Conservation (phyloP, 345 rosid species). For the Euclidium syriacum region DNA sequence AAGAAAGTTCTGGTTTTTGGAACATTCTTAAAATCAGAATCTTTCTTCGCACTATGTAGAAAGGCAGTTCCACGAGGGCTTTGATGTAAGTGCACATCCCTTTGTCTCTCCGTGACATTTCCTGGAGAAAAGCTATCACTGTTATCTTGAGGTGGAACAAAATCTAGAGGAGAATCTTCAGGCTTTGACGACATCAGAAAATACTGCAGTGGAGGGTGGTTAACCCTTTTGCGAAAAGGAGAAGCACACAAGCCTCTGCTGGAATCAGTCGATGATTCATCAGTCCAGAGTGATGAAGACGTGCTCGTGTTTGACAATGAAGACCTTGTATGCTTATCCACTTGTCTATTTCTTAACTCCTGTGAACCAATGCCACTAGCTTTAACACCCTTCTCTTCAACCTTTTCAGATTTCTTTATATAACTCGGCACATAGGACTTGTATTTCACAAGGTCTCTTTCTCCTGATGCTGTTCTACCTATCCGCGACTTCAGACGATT, state of each 20-base stretch:
- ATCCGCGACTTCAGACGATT: constrained; percentile 31
- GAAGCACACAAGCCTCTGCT: constrained; percentile 44
- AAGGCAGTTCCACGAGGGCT: constrained; percentile 25
- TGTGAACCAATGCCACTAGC: constrained; percentile 63
- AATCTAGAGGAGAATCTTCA: constrained; percentile 27
- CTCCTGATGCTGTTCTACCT: constrained; percentile 27
- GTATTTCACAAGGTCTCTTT: constrained; percentile 46
- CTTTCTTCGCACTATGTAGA: constrained; percentile 32
- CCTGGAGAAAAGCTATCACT: constrained; percentile 17
- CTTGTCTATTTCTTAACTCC: constrained; percentile 44
- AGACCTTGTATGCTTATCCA: constrained; percentile 26
- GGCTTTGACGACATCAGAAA: constrained; percentile 50
- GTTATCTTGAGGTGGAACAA: constrained; percentile 31
- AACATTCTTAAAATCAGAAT: constrained; percentile 26
- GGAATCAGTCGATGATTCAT: constrained; percentile 31
- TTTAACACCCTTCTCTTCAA: constrained; percentile 46
- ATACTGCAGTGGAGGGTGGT: constrained; percentile 43
- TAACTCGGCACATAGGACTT: constrained; percentile 79
- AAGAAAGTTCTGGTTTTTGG: constrained; percentile 31
- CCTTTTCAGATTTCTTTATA: constrained; percentile 48
- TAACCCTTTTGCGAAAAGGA: constrained; percentile 38
- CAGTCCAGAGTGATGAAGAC: constrained; percentile 31
- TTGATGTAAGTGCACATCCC: constrained; percentile 28
- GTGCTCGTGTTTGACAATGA: constrained; percentile 30
- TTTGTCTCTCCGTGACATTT: constrained; percentile 13